These are phyloP conservation scores for Mrakia gelida DNA, from an alignment of 768 basidiomycete species.

Conservation along the genomic window DNA sequence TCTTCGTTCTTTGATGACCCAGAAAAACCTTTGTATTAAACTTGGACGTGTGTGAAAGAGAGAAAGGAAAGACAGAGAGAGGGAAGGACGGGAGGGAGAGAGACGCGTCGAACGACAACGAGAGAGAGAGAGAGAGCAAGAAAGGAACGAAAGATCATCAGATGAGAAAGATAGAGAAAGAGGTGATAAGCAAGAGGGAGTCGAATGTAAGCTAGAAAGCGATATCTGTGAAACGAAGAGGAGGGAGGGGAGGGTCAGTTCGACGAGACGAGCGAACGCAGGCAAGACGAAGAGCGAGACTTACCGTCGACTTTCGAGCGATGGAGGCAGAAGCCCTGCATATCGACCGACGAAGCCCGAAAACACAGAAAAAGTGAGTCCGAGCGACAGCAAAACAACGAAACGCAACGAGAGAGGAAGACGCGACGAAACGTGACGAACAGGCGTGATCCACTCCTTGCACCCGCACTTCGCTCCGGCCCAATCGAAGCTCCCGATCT, in stretches of 20 bases:
- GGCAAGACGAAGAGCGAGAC: background rate
- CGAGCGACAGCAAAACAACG: background rate
- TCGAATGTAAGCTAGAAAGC: background rate
- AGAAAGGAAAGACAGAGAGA: no score
- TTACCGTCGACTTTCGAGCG: conserved; percentile 54
- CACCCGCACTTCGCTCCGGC: conserved; percentile 88
- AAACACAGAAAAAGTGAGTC: background rate
- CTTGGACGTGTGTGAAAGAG: no score
- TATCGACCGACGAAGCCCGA: background rate
- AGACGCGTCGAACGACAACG: no score
- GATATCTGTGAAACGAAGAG: background rate
- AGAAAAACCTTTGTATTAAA: no score
- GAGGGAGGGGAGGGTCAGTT: background rate
- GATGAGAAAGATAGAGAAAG: no score
- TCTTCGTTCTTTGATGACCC: no score
- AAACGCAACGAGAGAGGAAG: background rate
- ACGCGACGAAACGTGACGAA: conserved; percentile 48
- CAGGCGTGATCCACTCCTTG: conserved; percentile 86
- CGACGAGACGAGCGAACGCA: background rate
- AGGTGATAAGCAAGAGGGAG: no score
- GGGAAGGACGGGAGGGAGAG: no score
- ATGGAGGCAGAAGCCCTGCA: conserved; percentile 56
- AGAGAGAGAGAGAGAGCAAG: no score
- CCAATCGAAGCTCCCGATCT: conserved; percentile 97
- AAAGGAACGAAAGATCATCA: no score